Conservation (phyloP, 2,329 filamentous ascomycete species). For the Xylaria multiplex region DNA sequence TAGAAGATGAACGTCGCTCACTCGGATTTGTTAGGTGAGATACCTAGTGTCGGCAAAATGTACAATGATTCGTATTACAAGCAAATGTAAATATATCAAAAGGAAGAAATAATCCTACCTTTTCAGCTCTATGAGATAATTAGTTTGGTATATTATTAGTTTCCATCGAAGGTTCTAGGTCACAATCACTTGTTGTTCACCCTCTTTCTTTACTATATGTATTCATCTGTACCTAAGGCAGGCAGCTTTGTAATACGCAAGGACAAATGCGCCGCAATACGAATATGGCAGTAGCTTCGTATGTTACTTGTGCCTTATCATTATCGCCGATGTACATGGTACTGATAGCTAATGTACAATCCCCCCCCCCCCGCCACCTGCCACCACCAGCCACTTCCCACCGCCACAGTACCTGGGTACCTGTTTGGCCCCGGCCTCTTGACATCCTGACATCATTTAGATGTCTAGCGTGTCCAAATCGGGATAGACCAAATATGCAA, state of each 20-base stretch:
- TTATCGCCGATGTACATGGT: slow-evolving; percentile 34
- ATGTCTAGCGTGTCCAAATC: not conserved
- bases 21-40: not conserved
- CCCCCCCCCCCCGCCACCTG: too few relatives aligned
- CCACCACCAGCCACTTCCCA: too few relatives aligned
- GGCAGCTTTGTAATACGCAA: slow-evolving; percentile 57
- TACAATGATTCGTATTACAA: not conserved
- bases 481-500: slow-evolving; percentile 26
- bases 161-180: slow-evolving; percentile 39
- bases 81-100: not conserved
- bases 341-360: too few relatives aligned
- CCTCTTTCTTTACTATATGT: too few relatives aligned
- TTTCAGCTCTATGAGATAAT: slow-evolving; percentile 6
- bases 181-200: slow-evolving; percentile 34
- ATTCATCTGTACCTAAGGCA: slow-evolving; percentile 17
- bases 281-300: too few relatives aligned
- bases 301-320: slow-evolving; percentile 10
- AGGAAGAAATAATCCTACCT: slow-evolving; percentile 4
- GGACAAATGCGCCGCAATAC: not conserved
- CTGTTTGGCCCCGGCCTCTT: not conserved
- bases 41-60: not conserved
- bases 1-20: not conserved
- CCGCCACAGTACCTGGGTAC: too few relatives aligned
- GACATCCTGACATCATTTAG: slow-evolving; percentile 26
- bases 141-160: not conserved